Percentiles rank a stretch among this genome's conserved stretches.
Conservation (phyloP, 345 rosid genomes). For the Eutrema japonicum region DNA sequence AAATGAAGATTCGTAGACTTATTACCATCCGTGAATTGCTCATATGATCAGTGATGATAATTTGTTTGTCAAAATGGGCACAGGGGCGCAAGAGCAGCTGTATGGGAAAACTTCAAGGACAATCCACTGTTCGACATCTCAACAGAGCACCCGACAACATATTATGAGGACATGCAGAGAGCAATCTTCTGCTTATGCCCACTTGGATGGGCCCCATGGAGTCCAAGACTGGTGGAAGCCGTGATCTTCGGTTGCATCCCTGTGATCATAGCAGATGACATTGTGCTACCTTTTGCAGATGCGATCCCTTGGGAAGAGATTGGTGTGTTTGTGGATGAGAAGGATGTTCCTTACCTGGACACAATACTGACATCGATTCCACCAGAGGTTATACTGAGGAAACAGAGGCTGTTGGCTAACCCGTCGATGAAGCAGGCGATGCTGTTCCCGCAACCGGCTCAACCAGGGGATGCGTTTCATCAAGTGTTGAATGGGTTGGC, state of each 20-base stretch:
- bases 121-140: slow-evolving; percentile 96
- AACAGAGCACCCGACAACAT: slow-evolving; percentile 94
- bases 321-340: slow-evolving; percentile 92
- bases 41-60: background rate
- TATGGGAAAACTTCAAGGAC: slow-evolving; percentile 99
- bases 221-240: slow-evolving; percentile 97
- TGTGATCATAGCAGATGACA: slow-evolving; percentile 97
- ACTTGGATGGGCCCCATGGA: slow-evolving; percentile 99
- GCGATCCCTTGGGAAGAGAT: slow-evolving; percentile 99
- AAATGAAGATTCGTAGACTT: background rate
- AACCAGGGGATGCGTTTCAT: slow-evolving; percentile 95
- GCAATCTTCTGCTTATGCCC: slow-evolving; percentile 97
- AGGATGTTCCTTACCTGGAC: slow-evolving; percentile 89
- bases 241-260: slow-evolving; percentile 99
- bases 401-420: slow-evolving; percentile 94
- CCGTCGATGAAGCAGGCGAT: slow-evolving; percentile 98
- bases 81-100: slow-evolving; percentile 99
- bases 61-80: slow-evolving; percentile 28
- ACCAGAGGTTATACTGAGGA: slow-evolving; percentile 80
- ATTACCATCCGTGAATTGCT: background rate
- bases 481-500: slow-evolving; percentile 96
- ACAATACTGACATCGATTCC: slow-evolving; percentile 89
- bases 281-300: slow-evolving; percentile 93
- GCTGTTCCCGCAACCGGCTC: slow-evolving; percentile 95
- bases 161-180: slow-evolving; percentile 98